A percentile compares a stretch with the other conserved stretches of the same genome.
Conservation (phyloP, 441 rosid genomes). For the Pelargonium cotyledonis region DNA sequence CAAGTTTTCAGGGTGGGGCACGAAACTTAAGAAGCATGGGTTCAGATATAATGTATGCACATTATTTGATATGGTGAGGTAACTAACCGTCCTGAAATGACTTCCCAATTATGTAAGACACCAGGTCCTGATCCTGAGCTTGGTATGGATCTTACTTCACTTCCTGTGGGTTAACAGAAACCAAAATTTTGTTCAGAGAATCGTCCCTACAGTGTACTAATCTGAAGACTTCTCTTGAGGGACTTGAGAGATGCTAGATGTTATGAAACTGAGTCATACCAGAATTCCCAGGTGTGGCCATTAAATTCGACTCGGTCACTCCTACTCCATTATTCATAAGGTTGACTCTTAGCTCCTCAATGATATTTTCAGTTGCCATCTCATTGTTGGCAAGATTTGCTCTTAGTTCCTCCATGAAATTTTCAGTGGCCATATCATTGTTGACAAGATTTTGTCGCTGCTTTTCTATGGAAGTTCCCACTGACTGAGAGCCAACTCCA, state of each 20-base stretch:
- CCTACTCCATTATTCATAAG: conserved; percentile 22
- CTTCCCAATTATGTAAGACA: conserved; percentile 30
- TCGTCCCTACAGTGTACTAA: not conserved
- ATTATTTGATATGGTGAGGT: not conserved
- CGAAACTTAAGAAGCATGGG: not conserved
- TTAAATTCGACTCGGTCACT: conserved; percentile 26
- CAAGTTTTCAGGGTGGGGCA: conserved; percentile 9
- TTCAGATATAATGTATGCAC: not conserved
- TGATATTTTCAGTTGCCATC: conserved; percentile 28
- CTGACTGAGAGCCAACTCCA: conserved; percentile 38
- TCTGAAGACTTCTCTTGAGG: conserved; percentile 11
- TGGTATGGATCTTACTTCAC: conserved; percentile 52
- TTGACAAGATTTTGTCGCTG: conserved; percentile 25
- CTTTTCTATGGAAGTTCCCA: conserved; percentile 44
- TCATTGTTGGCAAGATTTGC: conserved; percentile 31
- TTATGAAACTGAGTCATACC: conserved; percentile 30
- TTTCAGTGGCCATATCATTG: conserved; percentile 31
- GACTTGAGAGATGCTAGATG: conserved; percentile 9
- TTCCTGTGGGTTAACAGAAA: conserved; percentile 35
- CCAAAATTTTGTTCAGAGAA: conserved; percentile 6
- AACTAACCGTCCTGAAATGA: conserved; percentile 51
- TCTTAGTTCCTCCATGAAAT: conserved; percentile 31
- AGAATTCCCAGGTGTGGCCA: conserved; percentile 48
- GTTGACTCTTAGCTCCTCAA: conserved; percentile 34
- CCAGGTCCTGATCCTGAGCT: conserved; percentile 63